phyloP scores from a whole-genome alignment of 2,329 filamentous ascomycete species.

The Dothiorella sarmentorum region DNA sequence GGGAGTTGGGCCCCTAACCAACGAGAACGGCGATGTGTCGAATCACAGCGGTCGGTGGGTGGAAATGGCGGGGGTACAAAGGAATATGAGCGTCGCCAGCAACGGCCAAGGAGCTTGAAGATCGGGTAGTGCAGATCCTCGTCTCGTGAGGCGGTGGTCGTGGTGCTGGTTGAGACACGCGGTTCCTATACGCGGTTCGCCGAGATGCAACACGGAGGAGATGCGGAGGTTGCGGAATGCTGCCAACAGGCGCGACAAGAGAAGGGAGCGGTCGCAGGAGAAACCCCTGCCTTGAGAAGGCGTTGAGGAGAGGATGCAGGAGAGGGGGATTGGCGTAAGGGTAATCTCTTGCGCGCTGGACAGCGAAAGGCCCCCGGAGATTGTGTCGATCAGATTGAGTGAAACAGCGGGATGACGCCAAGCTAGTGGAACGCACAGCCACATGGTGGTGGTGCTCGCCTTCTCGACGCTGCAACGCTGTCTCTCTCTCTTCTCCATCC shows the following conservation, averaged over 20 bases:
- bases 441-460: not conserved
- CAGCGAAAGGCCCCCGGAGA: slow-evolving; percentile 11
- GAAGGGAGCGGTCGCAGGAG: slow-evolving; percentile 6
- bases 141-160: not conserved
- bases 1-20: slow-evolving; percentile 1
- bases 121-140: slow-evolving; percentile 8
- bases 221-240: not conserved
- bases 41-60: not conserved
- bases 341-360: slow-evolving; percentile 13
- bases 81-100: not conserved
- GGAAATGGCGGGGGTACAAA: not conserved
- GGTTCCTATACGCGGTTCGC: not conserved
- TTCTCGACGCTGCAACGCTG: not conserved
- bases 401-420: slow-evolving; percentile 14
- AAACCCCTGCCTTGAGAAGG: slow-evolving; percentile 2
- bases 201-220: not conserved
- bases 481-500: no score
- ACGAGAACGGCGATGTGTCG: not conserved
- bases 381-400: slow-evolving; percentile 7
- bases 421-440: not conserved
- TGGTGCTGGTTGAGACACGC: slow-evolving; percentile 6
- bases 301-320: not conserved
- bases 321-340: slow-evolving; percentile 14
- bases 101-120: not conserved
- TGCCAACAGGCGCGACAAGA: not conserved